Base-by-base conservation (phyloP, 208 protist species). In the Acanthamoeba castellanii region DNA sequence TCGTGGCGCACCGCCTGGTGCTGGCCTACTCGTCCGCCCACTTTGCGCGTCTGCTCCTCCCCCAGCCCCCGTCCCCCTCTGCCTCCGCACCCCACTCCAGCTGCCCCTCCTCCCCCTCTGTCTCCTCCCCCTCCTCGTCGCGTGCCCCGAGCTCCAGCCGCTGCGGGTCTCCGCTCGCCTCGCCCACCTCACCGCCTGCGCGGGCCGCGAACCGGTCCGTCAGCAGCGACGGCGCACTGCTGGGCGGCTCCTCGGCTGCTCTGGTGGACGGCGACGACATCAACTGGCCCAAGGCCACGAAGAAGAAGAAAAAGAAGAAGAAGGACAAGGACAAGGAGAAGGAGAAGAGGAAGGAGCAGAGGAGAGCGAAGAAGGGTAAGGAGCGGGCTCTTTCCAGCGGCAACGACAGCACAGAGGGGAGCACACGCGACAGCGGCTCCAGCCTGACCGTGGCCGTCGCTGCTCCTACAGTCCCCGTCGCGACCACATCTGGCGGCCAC, bases 1-100 rank as follows among this genome's bases (percentile, higher is more conserved):
- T 50, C 50, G 37, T 45, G 14, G n/a, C 30, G 16, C 81, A 89
- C 27, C 81, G 81, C 5, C 14, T 57, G 25, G 47, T 93, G 6
- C 37, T 84, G 20, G 52, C 88, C 88, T 84, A 93, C 70, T 37
- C 52, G 22, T 93, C 70, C 57, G 22, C 66, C 66, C 34, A 93
- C 27, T 76, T 76, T 34, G 37, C 25, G 3, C 66, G 66, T 22
- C 52, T 93, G 13, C 50, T 93, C 30, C n/a, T 14, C 14, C 27
- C n/a, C 18, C 68, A 3, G 32, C 68, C 68, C 11, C 4, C 68
- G 3, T n/a, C 68, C 14, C 18, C n/a, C 7, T 2, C n/a, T 37
- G 7, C 68, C 32, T 27, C 68, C 16, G 14, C n/a, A n/a, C n/a
- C n/a, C n/a, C n/a, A n/a, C n/a, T n/a, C n/a, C n/a, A n/a, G n/a